A percentile compares a stretch with the other conserved stretches of the same genome.
These are phyloP conservation scores for Mycena maculata DNA, from an alignment of 768 basidiomycete species.

Conservation along the genomic window DNA sequence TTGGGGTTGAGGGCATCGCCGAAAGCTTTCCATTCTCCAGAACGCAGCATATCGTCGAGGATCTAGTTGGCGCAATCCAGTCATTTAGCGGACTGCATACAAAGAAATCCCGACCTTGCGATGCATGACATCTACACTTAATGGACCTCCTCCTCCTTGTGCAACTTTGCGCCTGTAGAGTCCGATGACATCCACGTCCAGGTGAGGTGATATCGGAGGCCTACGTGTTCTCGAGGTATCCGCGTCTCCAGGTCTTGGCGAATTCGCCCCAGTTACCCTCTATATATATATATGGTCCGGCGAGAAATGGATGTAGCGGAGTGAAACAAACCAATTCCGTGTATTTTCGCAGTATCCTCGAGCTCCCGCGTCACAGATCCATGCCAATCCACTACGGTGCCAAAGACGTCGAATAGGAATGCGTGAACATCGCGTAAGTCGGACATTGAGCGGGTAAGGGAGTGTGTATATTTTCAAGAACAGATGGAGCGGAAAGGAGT, in stretches of 20 bases:
- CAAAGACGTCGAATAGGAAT: slow-evolving; percentile 62
- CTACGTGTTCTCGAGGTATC: slow-evolving; percentile 62
- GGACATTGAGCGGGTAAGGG: neutral
- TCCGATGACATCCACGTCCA: neutral
- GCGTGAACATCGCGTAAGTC: slow-evolving; percentile 48
- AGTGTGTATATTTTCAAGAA: too few species aligned
- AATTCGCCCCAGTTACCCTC: slow-evolving; percentile 60
- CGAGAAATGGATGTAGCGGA: neutral
- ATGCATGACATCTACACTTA: slow-evolving; percentile 67
- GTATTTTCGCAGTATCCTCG: slow-evolving; percentile 41
- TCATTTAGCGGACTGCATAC: neutral
- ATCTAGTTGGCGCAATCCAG: slow-evolving; percentile 51
- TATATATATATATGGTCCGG: neutral
- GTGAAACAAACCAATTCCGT: slow-evolving; percentile 41
- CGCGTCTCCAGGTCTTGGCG: slow-evolving; percentile 66
- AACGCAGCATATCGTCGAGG: slow-evolving; percentile 64
- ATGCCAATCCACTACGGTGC: slow-evolving; percentile 63
- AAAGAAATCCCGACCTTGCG: slow-evolving; percentile 53
- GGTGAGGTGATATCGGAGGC: too few species aligned
- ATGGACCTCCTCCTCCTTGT: slow-evolving; percentile 57
- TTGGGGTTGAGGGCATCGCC: slow-evolving; percentile 55
- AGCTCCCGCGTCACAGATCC: slow-evolving; percentile 48
- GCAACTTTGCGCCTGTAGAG: slow-evolving; percentile 56
- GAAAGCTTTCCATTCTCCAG: slow-evolving; percentile 63
- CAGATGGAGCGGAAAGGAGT: too few species aligned